Evolutionary conservation across 495 filamentous ascomycete genomes (phyloP).

Genomic region (Glutinoglossum americanum): DNA sequence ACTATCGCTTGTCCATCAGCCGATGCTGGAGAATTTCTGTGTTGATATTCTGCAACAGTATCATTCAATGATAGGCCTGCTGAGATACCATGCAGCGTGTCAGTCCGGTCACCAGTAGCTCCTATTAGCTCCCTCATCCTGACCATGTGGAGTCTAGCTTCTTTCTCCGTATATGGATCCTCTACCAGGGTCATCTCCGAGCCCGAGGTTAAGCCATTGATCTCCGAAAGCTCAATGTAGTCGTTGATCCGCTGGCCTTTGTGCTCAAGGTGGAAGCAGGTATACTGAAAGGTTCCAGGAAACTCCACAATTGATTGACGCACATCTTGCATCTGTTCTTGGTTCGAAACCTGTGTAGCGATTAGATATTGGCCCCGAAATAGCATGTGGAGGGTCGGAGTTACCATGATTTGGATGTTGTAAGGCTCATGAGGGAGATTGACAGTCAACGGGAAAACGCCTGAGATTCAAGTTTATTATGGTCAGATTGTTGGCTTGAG

Average conservation of each 20-base stretch:
- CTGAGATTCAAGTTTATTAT: slow-evolving; percentile 10
- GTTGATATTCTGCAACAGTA: slow-evolving; percentile 31
- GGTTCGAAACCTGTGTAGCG: slow-evolving; percentile 46
- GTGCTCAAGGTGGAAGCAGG: slow-evolving; percentile 94
- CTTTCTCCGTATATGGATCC: slow-evolving; percentile 97
- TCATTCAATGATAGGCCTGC: slow-evolving; percentile 83
- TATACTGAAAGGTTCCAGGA: slow-evolving; percentile 87
- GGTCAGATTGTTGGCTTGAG: neutral
- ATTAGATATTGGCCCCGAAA: neutral
- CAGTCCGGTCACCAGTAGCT: slow-evolving; percentile 68
- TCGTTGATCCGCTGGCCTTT: slow-evolving; percentile 76
- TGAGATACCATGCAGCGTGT: slow-evolving; percentile 67
- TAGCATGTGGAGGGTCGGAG: slow-evolving; percentile 6
- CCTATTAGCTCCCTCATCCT: slow-evolving; percentile 82
- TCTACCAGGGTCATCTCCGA: slow-evolving; percentile 67
- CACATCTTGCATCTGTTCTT: slow-evolving; percentile 95
- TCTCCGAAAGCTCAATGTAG: slow-evolving; percentile 81
- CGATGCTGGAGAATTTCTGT: neutral
- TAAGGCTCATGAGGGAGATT: slow-evolving; percentile 62
- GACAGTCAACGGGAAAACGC: slow-evolving; percentile 62
- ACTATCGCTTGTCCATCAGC: slow-evolving; percentile 13
- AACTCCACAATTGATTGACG: slow-evolving; percentile 89
- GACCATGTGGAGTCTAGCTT: slow-evolving; percentile 84
- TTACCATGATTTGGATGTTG: slow-evolving; percentile 67
- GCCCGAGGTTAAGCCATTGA: slow-evolving; percentile 50